phyloP scores from a whole-genome alignment of 2,329 filamentous ascomycete genomes.

The Sclerotinia sclerotiorum region DNA sequence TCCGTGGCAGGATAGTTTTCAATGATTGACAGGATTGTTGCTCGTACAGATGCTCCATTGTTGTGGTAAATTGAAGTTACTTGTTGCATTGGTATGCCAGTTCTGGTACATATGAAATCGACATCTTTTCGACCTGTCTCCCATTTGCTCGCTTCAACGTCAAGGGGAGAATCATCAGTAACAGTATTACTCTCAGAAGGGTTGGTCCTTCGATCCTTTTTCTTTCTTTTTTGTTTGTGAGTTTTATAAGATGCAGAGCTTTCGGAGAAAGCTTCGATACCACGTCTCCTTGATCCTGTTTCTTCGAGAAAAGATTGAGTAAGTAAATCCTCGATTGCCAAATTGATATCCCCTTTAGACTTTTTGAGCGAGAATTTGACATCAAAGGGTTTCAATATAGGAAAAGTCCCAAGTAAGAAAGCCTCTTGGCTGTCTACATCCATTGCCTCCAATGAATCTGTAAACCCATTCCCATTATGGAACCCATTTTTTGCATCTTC shows the following conservation, averaged over 20 bases:
- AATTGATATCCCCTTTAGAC: constrained; percentile 63
- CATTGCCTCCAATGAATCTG: constrained; percentile 43
- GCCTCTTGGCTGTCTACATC: constrained; percentile 62
- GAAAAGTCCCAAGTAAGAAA: constrained; percentile 70
- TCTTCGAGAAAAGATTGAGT: constrained; percentile 77
- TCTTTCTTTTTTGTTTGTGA: constrained; percentile 46
- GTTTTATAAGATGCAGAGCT: constrained; percentile 40
- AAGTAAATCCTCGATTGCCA: constrained; percentile 76
- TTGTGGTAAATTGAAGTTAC: constrained; percentile 61
- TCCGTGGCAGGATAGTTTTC: constrained; percentile 34
- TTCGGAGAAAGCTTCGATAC: constrained; percentile 78
- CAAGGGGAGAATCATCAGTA: constrained; percentile 12
- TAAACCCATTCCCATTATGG: constrained; percentile 46
- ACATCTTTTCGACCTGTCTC: constrained; percentile 56
- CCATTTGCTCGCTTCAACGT: constrained; percentile 54
- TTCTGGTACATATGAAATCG: constrained; percentile 57
- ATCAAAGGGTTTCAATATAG: constrained; percentile 63
- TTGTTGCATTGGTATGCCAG: constrained; percentile 47
- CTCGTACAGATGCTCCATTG: constrained; percentile 54
- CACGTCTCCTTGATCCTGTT: constrained; percentile 61
- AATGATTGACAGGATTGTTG: constrained; percentile 54
- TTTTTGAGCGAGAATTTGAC: constrained; percentile 68
- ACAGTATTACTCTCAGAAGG: constrained; percentile 30
- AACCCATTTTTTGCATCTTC: constrained; percentile 49
- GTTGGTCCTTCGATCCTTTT: constrained; percentile 33